Conservation (phyloP, 1,139 yeast genomes). For the Arxiozyma heterogenica region DNA sequence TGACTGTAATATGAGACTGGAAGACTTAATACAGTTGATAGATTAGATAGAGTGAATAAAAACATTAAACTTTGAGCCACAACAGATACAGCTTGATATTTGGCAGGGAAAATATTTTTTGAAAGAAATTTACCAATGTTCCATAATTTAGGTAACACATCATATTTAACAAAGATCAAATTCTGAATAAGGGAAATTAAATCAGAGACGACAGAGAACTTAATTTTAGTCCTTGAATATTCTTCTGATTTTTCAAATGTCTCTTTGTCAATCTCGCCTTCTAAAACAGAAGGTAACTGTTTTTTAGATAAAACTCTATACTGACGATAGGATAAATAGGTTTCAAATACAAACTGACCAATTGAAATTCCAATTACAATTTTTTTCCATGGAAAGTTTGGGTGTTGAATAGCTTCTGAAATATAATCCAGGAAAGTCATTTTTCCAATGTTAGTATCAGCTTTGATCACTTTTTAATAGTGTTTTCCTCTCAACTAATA, state of each 20-base stretch:
- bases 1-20: constrained; percentile 70
- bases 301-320: constrained; percentile 55
- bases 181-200: constrained; percentile 48
- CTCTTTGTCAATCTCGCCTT: constrained; percentile 56
- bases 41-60: constrained; percentile 40
- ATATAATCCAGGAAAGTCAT: constrained; percentile 1
- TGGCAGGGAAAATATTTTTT: constrained; percentile 34
- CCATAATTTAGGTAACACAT: constrained; percentile 69
- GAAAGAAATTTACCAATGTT: constrained; percentile 33
- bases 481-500: too few species aligned
- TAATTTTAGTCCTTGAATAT: constrained; percentile 75
- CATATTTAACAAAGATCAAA: constrained; percentile 47
- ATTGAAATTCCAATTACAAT: constrained; percentile 66
- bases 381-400: constrained; percentile 59
- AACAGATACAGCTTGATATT: constrained; percentile 36
- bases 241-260: constrained; percentile 72
- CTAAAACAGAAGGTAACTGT: constrained; percentile 51
- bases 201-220: constrained; percentile 53
- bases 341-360: constrained; percentile 67
- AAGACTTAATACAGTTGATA: constrained; percentile 45
- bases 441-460: neutral
- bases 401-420: constrained; percentile 1
- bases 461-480: neutral
- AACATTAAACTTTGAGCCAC: constrained; percentile 65
- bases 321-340: constrained; percentile 69